A percentile compares a stretch with the other conserved stretches of the same genome.
Evolutionary conservation across 768 basidiomycete species (phyloP).

Genomic region (Neoboletus subvelutipes): DNA sequence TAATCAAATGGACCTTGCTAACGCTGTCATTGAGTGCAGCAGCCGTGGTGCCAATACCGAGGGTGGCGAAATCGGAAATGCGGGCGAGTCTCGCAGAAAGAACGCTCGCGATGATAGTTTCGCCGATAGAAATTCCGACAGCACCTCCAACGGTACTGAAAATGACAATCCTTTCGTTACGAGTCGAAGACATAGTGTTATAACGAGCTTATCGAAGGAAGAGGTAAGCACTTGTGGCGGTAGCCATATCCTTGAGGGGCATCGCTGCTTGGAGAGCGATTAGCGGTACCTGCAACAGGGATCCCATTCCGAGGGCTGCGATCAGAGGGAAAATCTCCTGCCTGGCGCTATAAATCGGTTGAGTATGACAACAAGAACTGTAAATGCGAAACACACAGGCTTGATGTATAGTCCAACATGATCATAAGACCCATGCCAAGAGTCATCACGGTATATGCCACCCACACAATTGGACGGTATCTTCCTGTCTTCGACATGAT

Average conservation of each 20-base stretch:
- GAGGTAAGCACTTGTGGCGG: conserved; percentile 67
- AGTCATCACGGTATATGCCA: conserved; percentile 51
- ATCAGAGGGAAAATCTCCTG: conserved; percentile 67
- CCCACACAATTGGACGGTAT: conserved; percentile 66
- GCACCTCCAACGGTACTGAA: conserved; percentile 71
- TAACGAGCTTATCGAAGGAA: conserved; percentile 55
- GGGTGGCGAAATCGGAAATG: conserved; percentile 33
- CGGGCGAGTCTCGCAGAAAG: conserved; percentile 32
- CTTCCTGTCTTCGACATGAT: conserved; percentile 54
- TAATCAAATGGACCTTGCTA: conserved; percentile 36
- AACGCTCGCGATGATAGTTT: conserved; percentile 66
- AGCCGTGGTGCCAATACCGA: conserved; percentile 38
- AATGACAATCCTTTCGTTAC: conserved; percentile 27
- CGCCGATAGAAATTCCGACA: conserved; percentile 64
- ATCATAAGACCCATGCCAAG: conserved; percentile 76
- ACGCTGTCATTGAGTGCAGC: conserved; percentile 48
- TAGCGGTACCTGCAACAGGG: conserved; percentile 65
- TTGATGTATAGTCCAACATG: conserved; percentile 58
- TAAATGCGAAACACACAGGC: conserved; percentile 5
- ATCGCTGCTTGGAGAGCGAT: conserved; percentile 83
- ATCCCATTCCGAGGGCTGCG: conserved; percentile 63
- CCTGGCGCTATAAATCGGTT: conserved; percentile 44
- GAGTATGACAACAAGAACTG: neutral
- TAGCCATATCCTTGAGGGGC: conserved; percentile 87
- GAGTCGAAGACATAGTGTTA: neutral